A percentile compares a stretch with the other conserved stretches of the same genome.
Conservation (phyloP, 73 alveolate species). For the Urostyla sp. region DNA sequence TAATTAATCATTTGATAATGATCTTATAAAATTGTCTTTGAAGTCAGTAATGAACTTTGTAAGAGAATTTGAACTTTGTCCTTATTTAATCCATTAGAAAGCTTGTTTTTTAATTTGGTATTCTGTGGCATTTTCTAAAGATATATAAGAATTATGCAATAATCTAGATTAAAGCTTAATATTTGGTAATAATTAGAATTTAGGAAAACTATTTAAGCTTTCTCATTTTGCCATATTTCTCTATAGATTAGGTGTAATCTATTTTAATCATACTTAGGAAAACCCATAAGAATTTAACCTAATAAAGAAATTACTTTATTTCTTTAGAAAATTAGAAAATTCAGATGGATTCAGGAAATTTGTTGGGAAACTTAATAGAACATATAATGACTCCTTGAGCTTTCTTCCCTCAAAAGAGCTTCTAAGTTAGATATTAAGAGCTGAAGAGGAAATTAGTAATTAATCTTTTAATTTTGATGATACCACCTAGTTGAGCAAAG, state of each 20-base stretch:
- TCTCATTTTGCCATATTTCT: conserved; percentile 27
- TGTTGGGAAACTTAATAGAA: not conserved
- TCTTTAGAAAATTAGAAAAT: conserved; percentile 32
- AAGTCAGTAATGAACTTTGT: conserved; percentile 35
- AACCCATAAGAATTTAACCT: conserved; percentile 16
- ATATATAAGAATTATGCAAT: not conserved
- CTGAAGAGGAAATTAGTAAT: conserved; percentile 20
- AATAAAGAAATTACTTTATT: conserved; percentile 22
- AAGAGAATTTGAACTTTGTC: conserved; percentile 46
- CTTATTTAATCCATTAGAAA: conserved; percentile 34
- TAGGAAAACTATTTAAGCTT: conserved; percentile 32
- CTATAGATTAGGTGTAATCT: conserved; percentile 39
- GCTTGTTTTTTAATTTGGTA: conserved; percentile 57
- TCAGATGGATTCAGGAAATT: conserved; percentile 43
- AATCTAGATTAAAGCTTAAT: not conserved
- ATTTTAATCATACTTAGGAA: conserved; percentile 50
- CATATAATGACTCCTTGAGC: conserved; percentile 25
- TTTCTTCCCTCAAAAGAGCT: conserved; percentile 43
- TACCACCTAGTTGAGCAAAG: conserved; percentile 1
- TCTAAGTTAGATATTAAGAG: not conserved
- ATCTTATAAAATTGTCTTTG: conserved; percentile 12
- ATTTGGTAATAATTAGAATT: not conserved
- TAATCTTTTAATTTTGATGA: not conserved
- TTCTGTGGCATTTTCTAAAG: not conserved
- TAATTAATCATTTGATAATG: too few relatives aligned